Conservation (phyloP, 352 stramenopile species). For the Pythium monospermum region DNA sequence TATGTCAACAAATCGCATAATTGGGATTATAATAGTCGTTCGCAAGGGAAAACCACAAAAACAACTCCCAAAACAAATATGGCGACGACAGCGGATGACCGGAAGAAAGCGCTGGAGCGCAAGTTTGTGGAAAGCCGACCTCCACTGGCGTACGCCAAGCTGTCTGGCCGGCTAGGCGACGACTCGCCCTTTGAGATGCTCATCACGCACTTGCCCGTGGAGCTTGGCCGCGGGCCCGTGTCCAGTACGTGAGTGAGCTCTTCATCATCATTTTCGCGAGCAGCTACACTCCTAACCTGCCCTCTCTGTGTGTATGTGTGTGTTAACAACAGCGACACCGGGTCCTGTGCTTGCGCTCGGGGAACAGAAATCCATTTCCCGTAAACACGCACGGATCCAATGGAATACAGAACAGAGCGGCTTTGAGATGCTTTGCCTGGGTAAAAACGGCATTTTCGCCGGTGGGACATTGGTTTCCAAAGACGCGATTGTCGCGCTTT, state of each 20-base stretch:
- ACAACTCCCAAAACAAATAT: conserved; percentile 10
- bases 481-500: conserved; percentile 63
- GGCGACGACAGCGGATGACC: conserved; percentile 44
- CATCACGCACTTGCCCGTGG: conserved; percentile 66
- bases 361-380: conserved; percentile 79
- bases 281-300: too few relatives aligned
- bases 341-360: conserved; percentile 54
- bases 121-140: conserved; percentile 73
- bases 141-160: conserved; percentile 77
- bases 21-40: neutral
- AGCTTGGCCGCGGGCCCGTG: conserved; percentile 59
- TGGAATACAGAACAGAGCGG: conserved; percentile 71
- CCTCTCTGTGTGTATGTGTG: neutral
- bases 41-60: neutral
- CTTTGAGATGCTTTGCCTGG: conserved; percentile 73
- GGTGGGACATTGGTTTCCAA: conserved; percentile 65
- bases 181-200: conserved; percentile 70
- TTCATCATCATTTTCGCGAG: too few relatives aligned
- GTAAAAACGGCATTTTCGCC: conserved; percentile 80
- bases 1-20: too few relatives aligned
- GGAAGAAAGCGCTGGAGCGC: conserved; percentile 74
- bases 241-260: conserved; percentile 25
- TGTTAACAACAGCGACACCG: conserved; percentile 22
- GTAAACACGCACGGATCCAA: conserved; percentile 69
- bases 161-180: conserved; percentile 52